phyloP scores from a whole-genome alignment of 2,329 filamentous ascomycete species.

The Cladosporium sp. region DNA sequence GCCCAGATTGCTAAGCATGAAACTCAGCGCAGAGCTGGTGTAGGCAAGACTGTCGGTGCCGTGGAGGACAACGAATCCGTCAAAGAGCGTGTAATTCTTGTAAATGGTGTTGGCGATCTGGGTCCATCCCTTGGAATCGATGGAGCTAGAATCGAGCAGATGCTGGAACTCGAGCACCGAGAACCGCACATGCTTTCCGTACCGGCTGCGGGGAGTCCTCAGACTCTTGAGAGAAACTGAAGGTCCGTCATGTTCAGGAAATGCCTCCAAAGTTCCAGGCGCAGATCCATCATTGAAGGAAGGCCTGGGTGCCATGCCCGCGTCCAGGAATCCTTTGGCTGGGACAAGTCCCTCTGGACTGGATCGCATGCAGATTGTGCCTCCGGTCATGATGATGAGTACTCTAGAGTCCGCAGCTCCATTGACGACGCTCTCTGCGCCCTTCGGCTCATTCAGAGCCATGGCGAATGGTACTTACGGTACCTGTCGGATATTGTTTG shows the following conservation, averaged over 20 bases:
- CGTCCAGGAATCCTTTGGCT: constrained; percentile 65
- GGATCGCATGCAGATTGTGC: constrained; percentile 85
- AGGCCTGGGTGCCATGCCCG: constrained; percentile 72
- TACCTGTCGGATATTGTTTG: neutral
- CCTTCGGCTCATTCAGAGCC: neutral
- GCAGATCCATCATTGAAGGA: constrained; percentile 76
- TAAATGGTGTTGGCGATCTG: constrained; percentile 73
- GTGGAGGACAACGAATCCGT: constrained; percentile 86
- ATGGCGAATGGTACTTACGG: neutral
- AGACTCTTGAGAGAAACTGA: constrained; percentile 54
- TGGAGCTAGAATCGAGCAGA: constrained; percentile 82
- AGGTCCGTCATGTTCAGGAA: constrained; percentile 10
- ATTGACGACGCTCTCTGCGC: neutral
- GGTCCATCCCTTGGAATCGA: constrained; percentile 79
- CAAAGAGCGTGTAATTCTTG: constrained; percentile 81
- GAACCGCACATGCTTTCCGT: constrained; percentile 76
- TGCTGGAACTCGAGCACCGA: constrained; percentile 77
- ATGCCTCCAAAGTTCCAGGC: constrained; percentile 8
- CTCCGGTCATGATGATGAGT: constrained; percentile 82
- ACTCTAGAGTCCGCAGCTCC: constrained; percentile 43
- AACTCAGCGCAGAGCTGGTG: constrained; percentile 82
- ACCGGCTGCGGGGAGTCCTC: constrained; percentile 72
- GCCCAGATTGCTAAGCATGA: constrained; percentile 85
- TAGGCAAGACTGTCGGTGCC: constrained; percentile 85
- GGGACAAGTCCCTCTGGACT: constrained; percentile 68